Percentiles rank a stretch among this genome's conserved stretches.
Conservation (phyloP, 768 basidiomycete species). For the Leccinum disarticulatum region DNA sequence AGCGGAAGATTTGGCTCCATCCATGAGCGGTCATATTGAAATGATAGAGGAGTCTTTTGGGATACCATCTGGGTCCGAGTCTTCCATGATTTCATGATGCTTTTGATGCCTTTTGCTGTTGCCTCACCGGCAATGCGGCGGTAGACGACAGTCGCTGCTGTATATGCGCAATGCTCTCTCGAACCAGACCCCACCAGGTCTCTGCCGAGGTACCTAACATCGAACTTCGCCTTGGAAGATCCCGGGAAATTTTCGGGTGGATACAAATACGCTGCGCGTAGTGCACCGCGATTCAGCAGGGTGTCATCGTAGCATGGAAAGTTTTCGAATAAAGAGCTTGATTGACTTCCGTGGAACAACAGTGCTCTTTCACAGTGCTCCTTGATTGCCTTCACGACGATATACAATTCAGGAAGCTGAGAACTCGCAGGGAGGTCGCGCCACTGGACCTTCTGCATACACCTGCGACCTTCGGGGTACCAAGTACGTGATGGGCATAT, state of each 20-base stretch:
- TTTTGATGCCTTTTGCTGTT: not conserved
- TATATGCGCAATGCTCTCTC: constrained; percentile 19
- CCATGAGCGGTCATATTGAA: constrained; percentile 32
- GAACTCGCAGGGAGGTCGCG: constrained; percentile 17
- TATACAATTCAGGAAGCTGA: constrained; percentile 34
- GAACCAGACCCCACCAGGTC: not conserved
- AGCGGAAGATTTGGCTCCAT: constrained; percentile 18
- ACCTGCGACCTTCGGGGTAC: constrained; percentile 36
- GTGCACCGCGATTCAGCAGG: constrained; percentile 18
- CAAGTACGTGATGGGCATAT: constrained; percentile 38
- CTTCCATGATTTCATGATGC: constrained; percentile 12
- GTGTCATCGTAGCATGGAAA: constrained; percentile 8
- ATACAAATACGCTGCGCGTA: constrained; percentile 14
- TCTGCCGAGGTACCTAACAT: constrained; percentile 15
- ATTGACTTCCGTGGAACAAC: constrained; percentile 3
- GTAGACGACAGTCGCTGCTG: constrained; percentile 10
- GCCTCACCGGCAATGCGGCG: not conserved
- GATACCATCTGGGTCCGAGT: not conserved
- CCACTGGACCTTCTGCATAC: constrained; percentile 44
- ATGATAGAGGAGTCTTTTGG: constrained; percentile 1
- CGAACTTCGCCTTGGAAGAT: not conserved
- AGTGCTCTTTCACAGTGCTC: constrained; percentile 21
- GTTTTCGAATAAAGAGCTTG: not conserved
- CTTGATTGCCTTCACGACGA: constrained; percentile 29
- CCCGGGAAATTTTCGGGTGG: constrained; percentile 9